Percentiles rank a stretch among this genome's conserved stretches.
Evolutionary conservation across 148 eudicot species (phyloP).

Genomic region (Arbutus unedo): DNA sequence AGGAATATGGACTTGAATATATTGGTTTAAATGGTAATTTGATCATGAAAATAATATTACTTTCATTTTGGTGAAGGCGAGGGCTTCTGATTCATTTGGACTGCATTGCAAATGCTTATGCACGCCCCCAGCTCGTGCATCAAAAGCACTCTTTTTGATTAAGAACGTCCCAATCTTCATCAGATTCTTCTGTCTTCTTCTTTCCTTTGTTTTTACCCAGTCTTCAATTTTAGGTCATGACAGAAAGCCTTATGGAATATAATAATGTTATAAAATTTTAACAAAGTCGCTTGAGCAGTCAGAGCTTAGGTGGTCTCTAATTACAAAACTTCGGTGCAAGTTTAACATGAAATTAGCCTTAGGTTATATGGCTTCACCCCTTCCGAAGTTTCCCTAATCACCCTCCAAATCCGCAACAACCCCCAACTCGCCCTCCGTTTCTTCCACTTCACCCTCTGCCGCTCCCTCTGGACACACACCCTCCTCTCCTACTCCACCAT

Average conservation of each 20-base stretch:
- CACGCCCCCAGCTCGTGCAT: neutral
- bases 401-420: conserved; percentile 53
- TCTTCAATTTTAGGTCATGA: too few relatives aligned
- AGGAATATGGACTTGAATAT: neutral
- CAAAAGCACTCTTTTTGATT: neutral
- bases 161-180: too few relatives aligned
- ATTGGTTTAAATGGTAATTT: neutral
- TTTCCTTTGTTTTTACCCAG: too few relatives aligned
- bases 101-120: neutral
- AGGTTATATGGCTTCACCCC: conserved; percentile 57
- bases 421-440: conserved; percentile 59
- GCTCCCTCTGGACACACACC: conserved; percentile 43
- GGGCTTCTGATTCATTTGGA: conserved; percentile 9
- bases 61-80: neutral
- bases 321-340: too few relatives aligned
- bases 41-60: neutral
- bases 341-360: too few relatives aligned
- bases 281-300: too few relatives aligned
- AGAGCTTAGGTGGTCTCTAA: too few relatives aligned
- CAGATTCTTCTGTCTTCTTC: too few relatives aligned
- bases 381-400: conserved; percentile 49
- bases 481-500: conserved; percentile 59
- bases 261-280: too few relatives aligned
- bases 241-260: too few relatives aligned
- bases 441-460: conserved; percentile 50